A percentile compares a stretch with the other conserved stretches of the same genome.
phyloP scores from a whole-genome alignment of 495 filamentous ascomycete genomes.

The Glonium stellatum region DNA sequence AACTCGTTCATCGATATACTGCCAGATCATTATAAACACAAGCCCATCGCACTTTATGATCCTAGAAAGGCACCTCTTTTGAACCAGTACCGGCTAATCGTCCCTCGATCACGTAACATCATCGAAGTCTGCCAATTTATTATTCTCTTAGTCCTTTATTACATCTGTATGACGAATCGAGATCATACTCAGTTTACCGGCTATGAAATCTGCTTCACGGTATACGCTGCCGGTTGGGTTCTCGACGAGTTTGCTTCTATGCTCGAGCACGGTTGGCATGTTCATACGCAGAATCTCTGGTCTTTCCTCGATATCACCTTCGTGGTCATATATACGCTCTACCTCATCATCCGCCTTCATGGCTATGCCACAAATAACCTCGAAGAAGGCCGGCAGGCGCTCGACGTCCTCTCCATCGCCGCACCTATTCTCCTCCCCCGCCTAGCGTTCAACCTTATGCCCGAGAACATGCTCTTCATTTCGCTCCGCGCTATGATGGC shows the following conservation, averaged over 20 bases:
- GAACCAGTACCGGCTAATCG: conserved; percentile 69
- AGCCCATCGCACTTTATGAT: conserved; percentile 63
- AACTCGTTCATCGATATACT: conserved; percentile 63
- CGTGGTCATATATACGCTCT: conserved; percentile 52
- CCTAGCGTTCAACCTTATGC: conserved; percentile 65
- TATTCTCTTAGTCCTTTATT: conserved; percentile 53
- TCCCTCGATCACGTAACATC: conserved; percentile 60
- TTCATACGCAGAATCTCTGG: conserved; percentile 73
- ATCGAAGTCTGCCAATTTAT: conserved; percentile 63
- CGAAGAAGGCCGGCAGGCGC: conserved; percentile 47
- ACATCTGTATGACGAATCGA: conserved; percentile 56
- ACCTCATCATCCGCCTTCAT: conserved; percentile 54
- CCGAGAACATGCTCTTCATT: conserved; percentile 67
- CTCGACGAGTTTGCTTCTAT: conserved; percentile 67
- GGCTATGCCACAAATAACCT: conserved; percentile 41
- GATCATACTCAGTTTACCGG: conserved; percentile 43
- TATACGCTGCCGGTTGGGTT: conserved; percentile 65
- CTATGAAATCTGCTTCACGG: conserved; percentile 52
- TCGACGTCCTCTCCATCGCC: conserved; percentile 62
- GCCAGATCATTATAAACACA: conserved; percentile 66
- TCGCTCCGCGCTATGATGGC: conserved; percentile 67
- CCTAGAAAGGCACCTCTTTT: conserved; percentile 57
- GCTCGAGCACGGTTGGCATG: conserved; percentile 64
- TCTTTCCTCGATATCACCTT: conserved; percentile 70
- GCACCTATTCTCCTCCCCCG: conserved; percentile 66